Conservation (phyloP, 768 basidiomycete genomes). For the Trametes coccinea region DNA sequence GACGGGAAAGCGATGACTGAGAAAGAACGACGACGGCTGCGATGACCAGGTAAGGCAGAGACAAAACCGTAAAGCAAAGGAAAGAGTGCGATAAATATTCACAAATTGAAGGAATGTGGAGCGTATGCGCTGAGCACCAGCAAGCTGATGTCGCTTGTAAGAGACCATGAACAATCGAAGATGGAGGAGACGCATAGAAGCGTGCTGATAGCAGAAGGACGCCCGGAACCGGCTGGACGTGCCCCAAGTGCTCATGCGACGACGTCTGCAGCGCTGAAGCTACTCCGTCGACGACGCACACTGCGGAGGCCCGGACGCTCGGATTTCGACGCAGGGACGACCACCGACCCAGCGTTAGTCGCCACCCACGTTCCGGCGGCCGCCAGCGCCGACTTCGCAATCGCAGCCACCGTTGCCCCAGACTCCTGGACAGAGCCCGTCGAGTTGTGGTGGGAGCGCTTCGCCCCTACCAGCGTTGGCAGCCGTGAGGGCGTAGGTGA, state of each 20-base stretch:
- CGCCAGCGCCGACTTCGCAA: slow-evolving; percentile 41
- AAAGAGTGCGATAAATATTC: slow-evolving; percentile 26
- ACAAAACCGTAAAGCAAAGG: not conserved
- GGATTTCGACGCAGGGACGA: slow-evolving; percentile 70
- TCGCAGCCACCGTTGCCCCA: slow-evolving; percentile 42
- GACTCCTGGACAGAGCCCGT: slow-evolving; percentile 38
- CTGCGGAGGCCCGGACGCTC: slow-evolving; percentile 74
- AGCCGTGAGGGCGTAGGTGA: slow-evolving; percentile 75
- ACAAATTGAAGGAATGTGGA: slow-evolving; percentile 19
- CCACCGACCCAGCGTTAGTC: slow-evolving; percentile 65
- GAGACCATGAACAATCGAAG: not conserved
- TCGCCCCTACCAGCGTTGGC: slow-evolving; percentile 66
- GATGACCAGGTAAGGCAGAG: not conserved
- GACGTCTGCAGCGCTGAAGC: slow-evolving; percentile 85
- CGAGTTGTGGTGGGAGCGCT: slow-evolving; percentile 45
- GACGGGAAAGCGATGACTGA: not conserved
- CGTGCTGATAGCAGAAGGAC: not conserved
- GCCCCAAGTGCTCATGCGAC: slow-evolving; percentile 52
- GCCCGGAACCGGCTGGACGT: slow-evolving; percentile 13
- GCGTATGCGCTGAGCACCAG: not conserved
- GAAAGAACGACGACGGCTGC: slow-evolving; percentile 8
- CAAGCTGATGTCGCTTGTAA: too few species aligned
- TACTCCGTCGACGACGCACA: slow-evolving; percentile 76
- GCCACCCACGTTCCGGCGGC: slow-evolving; percentile 75
- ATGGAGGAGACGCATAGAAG: not conserved